Conservation (phyloP, 345 rosid species). For the Ailanthus altissimus region DNA sequence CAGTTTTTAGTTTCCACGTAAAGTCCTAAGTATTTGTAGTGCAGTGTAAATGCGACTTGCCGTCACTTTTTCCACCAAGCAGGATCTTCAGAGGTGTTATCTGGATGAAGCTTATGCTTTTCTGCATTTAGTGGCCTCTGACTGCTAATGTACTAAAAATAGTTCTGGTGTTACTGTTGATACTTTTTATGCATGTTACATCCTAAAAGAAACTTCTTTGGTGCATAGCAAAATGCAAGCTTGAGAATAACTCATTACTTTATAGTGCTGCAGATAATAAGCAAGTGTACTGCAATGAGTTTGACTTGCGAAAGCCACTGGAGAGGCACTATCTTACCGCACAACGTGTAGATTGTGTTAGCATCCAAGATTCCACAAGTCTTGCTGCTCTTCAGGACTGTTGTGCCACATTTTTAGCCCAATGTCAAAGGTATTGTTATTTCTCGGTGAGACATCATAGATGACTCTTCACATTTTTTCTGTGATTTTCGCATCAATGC, state of each 20-base stretch:
- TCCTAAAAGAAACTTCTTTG: background rate
- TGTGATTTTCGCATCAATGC: background rate
- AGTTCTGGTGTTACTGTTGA: background rate
- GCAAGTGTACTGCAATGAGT: slow-evolving; percentile 71
- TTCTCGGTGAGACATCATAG: background rate
- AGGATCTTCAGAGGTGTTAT: background rate
- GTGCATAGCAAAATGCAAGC: background rate
- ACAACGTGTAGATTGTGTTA: slow-evolving; percentile 66
- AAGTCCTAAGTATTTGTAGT: background rate
- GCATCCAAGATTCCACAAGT: slow-evolving; percentile 59
- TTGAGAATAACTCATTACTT: slow-evolving; percentile 6
- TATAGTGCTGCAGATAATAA: slow-evolving; percentile 54
- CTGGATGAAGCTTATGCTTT: background rate
- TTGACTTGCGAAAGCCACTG: slow-evolving; percentile 92
- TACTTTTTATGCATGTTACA: background rate
- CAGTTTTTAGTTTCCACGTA: background rate
- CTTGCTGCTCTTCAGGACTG: slow-evolving; percentile 53
- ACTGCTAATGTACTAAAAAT: background rate
- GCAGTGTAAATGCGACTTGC: background rate
- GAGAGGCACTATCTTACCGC: slow-evolving; percentile 68
- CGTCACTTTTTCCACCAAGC: background rate
- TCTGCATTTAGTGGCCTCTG: background rate
- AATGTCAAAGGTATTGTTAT: slow-evolving; percentile 55
- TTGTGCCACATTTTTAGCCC: slow-evolving; percentile 64
- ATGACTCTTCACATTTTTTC: background rate